phyloP scores from a whole-genome alignment of 2,329 filamentous ascomycete species.

The Ambrosiella beaveri region DNA sequence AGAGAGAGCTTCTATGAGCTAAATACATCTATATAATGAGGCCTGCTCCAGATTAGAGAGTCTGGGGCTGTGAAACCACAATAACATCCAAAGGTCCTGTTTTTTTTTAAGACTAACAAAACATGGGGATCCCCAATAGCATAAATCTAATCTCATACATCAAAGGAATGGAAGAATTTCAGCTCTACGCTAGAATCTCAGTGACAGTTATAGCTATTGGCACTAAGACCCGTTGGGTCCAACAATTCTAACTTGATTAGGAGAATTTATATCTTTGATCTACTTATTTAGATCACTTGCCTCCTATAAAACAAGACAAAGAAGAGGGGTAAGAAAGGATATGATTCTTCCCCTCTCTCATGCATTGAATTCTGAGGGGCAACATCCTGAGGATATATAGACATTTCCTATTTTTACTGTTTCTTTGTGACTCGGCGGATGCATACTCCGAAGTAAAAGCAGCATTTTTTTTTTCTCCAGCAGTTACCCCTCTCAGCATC shows the following conservation, averaged over 20 bases:
- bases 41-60: too few species aligned
- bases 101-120: too few species aligned
- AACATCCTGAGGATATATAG: neutral
- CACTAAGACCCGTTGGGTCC: neutral
- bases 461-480: neutral
- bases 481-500: neutral
- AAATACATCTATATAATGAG: too few species aligned
- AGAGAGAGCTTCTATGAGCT: too few species aligned
- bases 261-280: too few species aligned
- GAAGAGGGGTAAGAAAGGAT: neutral
- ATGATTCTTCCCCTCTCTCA: neutral
- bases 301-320: neutral
- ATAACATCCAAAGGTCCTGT: too few species aligned
- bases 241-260: neutral
- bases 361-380: neutral
- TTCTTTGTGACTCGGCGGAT: neutral
- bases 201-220: neutral
- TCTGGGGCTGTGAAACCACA: too few species aligned
- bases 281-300: too few species aligned
- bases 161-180: neutral
- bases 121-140: too few species aligned
- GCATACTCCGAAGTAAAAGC: neutral
- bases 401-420: neutral
- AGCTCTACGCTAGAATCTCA: neutral
- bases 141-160: neutral